Percentiles rank a stretch among this genome's conserved stretches.
Evolutionary conservation across 768 basidiomycete species (phyloP).

Genomic region (Pulveroboletus sp.): DNA sequence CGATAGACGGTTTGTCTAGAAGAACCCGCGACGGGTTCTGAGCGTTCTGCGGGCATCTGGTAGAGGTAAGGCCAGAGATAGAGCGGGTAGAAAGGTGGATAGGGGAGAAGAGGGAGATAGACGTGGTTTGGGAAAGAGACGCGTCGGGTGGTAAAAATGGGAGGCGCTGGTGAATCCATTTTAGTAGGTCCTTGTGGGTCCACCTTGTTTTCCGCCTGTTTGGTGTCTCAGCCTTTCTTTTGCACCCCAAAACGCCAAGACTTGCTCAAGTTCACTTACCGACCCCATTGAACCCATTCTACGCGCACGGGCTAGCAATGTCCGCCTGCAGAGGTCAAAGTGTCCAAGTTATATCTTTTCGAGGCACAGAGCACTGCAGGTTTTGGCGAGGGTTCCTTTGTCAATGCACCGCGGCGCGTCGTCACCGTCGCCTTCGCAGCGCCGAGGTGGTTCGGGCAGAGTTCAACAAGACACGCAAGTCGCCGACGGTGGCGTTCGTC

Average conservation of each 20-base stretch:
- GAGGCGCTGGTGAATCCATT: slow-evolving; percentile 20
- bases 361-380: not conserved
- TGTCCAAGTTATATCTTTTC: not conserved
- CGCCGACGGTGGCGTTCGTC: slow-evolving; percentile 10
- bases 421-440: not conserved
- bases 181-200: slow-evolving; percentile 36
- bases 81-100: too few relatives aligned
- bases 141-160: slow-evolving; percentile 30
- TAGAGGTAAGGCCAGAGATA: slow-evolving; percentile 10
- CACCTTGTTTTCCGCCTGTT: slow-evolving; percentile 33
- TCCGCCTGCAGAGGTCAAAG: slow-evolving; percentile 20
- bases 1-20: slow-evolving; percentile 35
- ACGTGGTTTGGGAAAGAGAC: slow-evolving; percentile 20
- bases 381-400: not conserved
- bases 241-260: slow-evolving; percentile 9
- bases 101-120: slow-evolving; percentile 11
- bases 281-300: slow-evolving; percentile 9
- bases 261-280: slow-evolving; percentile 16
- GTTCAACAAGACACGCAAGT: not conserved
- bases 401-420: not conserved
- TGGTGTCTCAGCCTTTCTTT: slow-evolving; percentile 14
- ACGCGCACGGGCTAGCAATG: not conserved
- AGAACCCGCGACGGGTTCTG: not conserved
- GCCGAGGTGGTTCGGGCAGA: slow-evolving; percentile 1
- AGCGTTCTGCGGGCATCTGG: slow-evolving; percentile 20